Percentiles rank a stretch among this genome's conserved stretches.
Conservation (phyloP, 257 asterid genomes). For the Fraxinus excelsior region DNA sequence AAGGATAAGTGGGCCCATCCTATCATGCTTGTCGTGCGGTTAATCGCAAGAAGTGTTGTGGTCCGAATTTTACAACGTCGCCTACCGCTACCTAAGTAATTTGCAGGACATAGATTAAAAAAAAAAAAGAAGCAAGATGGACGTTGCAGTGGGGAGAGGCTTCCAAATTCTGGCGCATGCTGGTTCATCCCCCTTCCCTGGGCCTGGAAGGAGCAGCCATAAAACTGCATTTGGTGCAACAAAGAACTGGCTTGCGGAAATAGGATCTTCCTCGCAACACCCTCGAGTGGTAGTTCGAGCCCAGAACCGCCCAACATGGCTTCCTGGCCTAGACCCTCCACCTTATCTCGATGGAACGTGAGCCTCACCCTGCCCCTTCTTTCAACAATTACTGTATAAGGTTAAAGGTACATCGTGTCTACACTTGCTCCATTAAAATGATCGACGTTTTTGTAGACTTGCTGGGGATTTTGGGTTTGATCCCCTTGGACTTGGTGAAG, state of each 20-base stretch:
- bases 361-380: constrained; percentile 24
- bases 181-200: constrained; percentile 37
- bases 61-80: constrained; percentile 25
- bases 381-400: constrained; percentile 12
- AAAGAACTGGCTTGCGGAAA: constrained; percentile 34
- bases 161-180: constrained; percentile 50
- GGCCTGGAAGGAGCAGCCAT: constrained; percentile 35
- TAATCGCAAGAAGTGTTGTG: constrained; percentile 33
- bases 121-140: constrained; percentile 40
- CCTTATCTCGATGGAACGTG: constrained; percentile 90
- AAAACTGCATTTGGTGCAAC: constrained; percentile 33
- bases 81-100: constrained; percentile 19
- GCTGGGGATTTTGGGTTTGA: constrained; percentile 91
- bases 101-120: constrained; percentile 5
- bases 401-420: neutral
- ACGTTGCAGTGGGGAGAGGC: constrained; percentile 48
- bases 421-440: neutral
- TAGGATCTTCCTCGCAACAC: constrained; percentile 27
- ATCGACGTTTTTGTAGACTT: constrained; percentile 44
- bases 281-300: constrained; percentile 47
- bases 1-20: constrained; percentile 57
- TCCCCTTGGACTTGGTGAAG: constrained; percentile 92
- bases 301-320: constrained; percentile 86
- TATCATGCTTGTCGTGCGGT: constrained; percentile 39
- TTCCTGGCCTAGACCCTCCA: constrained; percentile 92